These are phyloP conservation scores for Salix exigua DNA, from an alignment of 345 rosid species.

Conservation along the genomic window DNA sequence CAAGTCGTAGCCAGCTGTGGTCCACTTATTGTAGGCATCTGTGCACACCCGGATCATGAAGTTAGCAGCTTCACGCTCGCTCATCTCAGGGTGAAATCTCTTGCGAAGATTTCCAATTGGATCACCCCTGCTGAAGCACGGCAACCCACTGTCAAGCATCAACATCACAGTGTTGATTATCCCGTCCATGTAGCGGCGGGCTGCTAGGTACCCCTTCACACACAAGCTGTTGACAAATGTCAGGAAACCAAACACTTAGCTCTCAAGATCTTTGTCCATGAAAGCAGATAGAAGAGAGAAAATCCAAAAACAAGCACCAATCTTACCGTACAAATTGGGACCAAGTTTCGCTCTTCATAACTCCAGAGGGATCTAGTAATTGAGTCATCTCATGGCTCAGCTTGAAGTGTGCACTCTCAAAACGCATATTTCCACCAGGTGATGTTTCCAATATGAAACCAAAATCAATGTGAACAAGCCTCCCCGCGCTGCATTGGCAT, in stretches of 20 bases:
- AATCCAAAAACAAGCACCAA: background rate
- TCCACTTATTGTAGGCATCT: conserved; percentile 97
- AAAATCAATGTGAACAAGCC: conserved; percentile 97
- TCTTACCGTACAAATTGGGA: conserved; percentile 67
- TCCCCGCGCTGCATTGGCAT: conserved; percentile 58
- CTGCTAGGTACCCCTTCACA: conserved; percentile 86
- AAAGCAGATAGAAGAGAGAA: background rate
- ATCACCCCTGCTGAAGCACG: conserved; percentile 95
- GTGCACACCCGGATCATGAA: conserved; percentile 81
- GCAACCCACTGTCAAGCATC: conserved; percentile 97
- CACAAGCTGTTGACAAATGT: conserved; percentile 50
- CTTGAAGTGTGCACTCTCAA: conserved; percentile 97
- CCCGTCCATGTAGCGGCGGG: conserved; percentile 86
- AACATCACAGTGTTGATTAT: conserved; percentile 73
- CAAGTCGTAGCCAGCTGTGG: conserved; percentile 88
- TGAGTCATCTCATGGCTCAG: conserved; percentile 99
- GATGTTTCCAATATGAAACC: conserved; percentile 96
- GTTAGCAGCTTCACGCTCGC: conserved; percentile 92
- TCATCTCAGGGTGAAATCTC: conserved; percentile 95
- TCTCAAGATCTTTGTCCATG: background rate
- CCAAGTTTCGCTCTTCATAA: conserved; percentile 95
- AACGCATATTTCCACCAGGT: conserved; percentile 94
- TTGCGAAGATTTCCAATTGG: conserved; percentile 95
- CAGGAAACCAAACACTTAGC: background rate
- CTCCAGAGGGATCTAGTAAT: conserved; percentile 81